These are phyloP conservation scores for Lepidium sativum DNA, from an alignment of 345 rosid species.

Conservation along the genomic window DNA sequence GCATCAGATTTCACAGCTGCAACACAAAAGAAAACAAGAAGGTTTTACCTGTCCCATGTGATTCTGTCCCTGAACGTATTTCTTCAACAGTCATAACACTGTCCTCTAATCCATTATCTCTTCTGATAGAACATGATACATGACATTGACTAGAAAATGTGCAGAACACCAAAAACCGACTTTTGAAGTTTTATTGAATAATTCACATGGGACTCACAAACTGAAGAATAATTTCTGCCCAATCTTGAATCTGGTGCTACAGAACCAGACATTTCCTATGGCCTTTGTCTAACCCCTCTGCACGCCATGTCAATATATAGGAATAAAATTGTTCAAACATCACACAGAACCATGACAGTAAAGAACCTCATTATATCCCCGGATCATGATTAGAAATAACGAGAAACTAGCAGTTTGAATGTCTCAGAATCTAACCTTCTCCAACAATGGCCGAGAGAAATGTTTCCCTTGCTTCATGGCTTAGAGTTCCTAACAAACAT, in stretches of 20 bases:
- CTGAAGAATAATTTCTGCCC: conserved; percentile 71
- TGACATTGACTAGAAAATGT: neutral
- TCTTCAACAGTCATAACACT: conserved; percentile 88
- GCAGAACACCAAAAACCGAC: neutral
- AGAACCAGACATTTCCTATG: conserved; percentile 79
- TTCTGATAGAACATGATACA: conserved; percentile 28
- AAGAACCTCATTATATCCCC: neutral
- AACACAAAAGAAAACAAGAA: neutral
- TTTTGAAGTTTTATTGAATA: neutral
- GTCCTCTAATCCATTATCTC: conserved; percentile 82
- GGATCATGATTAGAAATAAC: neutral
- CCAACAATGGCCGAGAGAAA: conserved; percentile 66
- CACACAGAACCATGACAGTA: conserved; percentile 8
- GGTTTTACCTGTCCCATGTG: conserved; percentile 72
- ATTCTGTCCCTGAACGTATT: conserved; percentile 74
- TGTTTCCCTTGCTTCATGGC: conserved; percentile 83
- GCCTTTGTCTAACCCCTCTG: conserved; percentile 95
- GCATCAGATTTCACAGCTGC: neutral
- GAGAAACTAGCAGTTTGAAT: neutral
- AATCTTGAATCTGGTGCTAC: conserved; percentile 92
- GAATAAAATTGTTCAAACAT: neutral
- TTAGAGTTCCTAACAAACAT: conserved; percentile 56
- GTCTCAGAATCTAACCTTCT: conserved; percentile 44
- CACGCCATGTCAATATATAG: conserved; percentile 52
- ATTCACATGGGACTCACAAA: conserved; percentile 54